These are phyloP conservation scores for Bolboschoenus planiculmis DNA, from an alignment of 176 grass and related monocot species.

Conservation along the genomic window DNA sequence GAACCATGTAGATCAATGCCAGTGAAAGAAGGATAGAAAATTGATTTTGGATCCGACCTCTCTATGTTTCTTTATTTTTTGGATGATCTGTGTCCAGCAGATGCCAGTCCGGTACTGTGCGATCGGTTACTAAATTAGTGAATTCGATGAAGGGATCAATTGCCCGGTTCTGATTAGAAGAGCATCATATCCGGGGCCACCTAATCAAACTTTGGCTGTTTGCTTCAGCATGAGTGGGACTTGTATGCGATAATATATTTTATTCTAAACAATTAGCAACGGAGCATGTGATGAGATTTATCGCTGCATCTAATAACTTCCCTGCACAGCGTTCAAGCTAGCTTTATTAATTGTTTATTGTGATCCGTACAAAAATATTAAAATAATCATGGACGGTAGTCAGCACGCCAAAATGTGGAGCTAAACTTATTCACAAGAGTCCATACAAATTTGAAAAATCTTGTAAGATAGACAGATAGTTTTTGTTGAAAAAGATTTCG, in stretches of 20 bases:
- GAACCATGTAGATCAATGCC: not conserved
- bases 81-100: not conserved
- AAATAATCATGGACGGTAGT: not conserved
- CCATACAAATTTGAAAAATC: not conserved
- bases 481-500: too few species aligned
- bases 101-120: too few species aligned
- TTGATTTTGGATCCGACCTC: not conserved
- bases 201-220: not conserved
- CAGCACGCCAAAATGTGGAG: not conserved
- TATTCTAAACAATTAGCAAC: too few species aligned
- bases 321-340: not conserved
- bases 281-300: not conserved
- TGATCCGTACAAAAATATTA: not conserved
- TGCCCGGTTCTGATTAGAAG: not conserved
- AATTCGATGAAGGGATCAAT: not conserved
- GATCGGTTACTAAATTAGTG: not conserved
- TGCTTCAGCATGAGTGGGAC: not conserved
- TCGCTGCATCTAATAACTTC: not conserved
- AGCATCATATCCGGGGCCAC: not conserved
- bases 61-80: not conserved
- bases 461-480: too few species aligned
- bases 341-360: not conserved
- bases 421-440: not conserved
- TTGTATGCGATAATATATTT: not conserved
- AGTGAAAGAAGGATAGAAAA: not conserved